Conservation (phyloP, 2,329 filamentous ascomycete species). For the Fusarium guadeloupense region DNA sequence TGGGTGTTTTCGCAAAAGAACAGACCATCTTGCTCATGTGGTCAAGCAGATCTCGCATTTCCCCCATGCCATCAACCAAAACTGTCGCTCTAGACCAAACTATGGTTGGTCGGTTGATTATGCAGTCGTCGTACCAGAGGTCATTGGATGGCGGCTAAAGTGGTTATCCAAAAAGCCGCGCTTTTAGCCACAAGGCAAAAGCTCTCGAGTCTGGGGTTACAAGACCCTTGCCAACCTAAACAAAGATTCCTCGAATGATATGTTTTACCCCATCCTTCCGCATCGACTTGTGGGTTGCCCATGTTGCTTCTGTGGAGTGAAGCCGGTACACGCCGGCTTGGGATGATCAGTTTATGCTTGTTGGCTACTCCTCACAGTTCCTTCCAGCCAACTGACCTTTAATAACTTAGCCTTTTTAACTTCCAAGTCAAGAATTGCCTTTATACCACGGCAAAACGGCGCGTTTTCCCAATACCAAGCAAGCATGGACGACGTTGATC, state of each 20-base stretch:
- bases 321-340: constrained; percentile 1
- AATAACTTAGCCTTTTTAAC: not conserved
- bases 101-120: not conserved
- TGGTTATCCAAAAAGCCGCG: not conserved
- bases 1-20: not conserved
- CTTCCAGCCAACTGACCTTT: not conserved
- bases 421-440: not conserved
- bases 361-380: not conserved
- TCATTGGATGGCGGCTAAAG: constrained; percentile 15
- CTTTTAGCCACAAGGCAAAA: constrained; percentile 9
- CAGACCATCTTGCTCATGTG: constrained; percentile 6
- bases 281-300: constrained; percentile 2
- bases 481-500: constrained; percentile 3
- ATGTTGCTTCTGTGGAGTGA: constrained; percentile 6
- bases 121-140: not conserved
- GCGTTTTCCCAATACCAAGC: not conserved
- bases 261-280: not conserved
- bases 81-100: not conserved
- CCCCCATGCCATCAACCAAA: not conserved
- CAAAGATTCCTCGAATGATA: constrained; percentile 16
- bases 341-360: constrained; percentile 1
- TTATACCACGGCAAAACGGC: not conserved
- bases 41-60: not conserved
- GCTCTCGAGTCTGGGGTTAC: constrained; percentile 10
- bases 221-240: not conserved